phyloP scores from a whole-genome alignment of 2,329 filamentous ascomycete species.

The Fusarium citri region DNA sequence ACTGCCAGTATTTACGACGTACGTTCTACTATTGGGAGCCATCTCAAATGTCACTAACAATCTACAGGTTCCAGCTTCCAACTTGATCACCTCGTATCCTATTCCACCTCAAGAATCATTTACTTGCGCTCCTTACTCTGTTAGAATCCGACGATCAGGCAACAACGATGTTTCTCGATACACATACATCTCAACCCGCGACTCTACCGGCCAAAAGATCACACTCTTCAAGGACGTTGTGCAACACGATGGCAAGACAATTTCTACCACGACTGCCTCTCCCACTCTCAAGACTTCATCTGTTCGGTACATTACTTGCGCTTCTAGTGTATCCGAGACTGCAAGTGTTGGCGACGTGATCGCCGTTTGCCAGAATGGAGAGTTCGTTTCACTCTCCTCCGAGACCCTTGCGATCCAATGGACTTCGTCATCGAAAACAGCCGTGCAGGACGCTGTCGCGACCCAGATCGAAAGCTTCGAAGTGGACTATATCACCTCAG shows the following conservation, averaged over 20 bases:
- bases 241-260: conserved; percentile 63
- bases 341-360: conserved; percentile 58
- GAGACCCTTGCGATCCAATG: conserved; percentile 57
- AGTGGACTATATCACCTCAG: conserved; percentile 63
- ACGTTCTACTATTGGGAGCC: conserved; percentile 40
- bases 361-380: conserved; percentile 69
- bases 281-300: conserved; percentile 56
- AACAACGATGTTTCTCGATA: conserved; percentile 65
- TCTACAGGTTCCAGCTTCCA: conserved; percentile 67
- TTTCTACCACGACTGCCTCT: conserved; percentile 60
- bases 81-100: conserved; percentile 74
- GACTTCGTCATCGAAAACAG: conserved; percentile 50
- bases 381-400: conserved; percentile 69
- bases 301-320: conserved; percentile 52
- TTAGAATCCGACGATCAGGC: conserved; percentile 63
- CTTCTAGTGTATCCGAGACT: conserved; percentile 44
- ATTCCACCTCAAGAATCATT: conserved; percentile 73
- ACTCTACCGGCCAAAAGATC: conserved; percentile 62
- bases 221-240: conserved; percentile 70
- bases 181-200: conserved; percentile 69
- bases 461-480: conserved; percentile 53
- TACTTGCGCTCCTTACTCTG: conserved; percentile 70
- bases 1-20: conserved; percentile 75
- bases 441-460: conserved; percentile 52
- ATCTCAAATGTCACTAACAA: conserved; percentile 7